A percentile compares a stretch with the other conserved stretches of the same genome.
These are phyloP conservation scores for Flaveria bidentis DNA, from an alignment of 129 eudicot genomes.

Conservation along the genomic window DNA sequence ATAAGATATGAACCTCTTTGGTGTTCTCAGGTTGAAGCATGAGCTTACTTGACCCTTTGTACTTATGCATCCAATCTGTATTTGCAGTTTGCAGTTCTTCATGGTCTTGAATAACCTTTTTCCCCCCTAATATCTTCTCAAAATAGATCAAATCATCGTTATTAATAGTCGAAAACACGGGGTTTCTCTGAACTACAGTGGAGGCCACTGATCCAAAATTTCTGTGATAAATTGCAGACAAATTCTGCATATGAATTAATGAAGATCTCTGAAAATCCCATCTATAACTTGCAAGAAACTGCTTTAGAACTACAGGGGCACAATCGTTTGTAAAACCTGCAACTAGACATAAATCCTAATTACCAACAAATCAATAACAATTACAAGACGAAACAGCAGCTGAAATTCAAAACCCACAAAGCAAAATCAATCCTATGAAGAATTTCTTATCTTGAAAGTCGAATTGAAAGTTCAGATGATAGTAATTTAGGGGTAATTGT, in stretches of 20 bases:
- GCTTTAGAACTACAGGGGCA: slow-evolving; percentile 24
- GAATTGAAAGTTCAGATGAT: neutral
- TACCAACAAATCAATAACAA: neutral
- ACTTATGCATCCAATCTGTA: slow-evolving; percentile 93
- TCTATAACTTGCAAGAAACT: slow-evolving; percentile 23
- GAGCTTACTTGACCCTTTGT: slow-evolving; percentile 89
- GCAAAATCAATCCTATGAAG: neutral
- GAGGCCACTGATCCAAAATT: slow-evolving; percentile 54
- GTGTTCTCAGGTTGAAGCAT: slow-evolving; percentile 82
- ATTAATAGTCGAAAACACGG: slow-evolving; percentile 59
- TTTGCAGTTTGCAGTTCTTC: slow-evolving; percentile 72
- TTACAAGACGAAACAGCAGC: neutral
- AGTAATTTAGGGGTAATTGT: slow-evolving; percentile 6
- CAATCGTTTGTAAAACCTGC: slow-evolving; percentile 36
- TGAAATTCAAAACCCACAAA: slow-evolving; percentile 11
- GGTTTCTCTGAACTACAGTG: slow-evolving; percentile 45
- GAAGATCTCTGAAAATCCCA: slow-evolving; percentile 27
- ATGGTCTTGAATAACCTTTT: slow-evolving; percentile 78
- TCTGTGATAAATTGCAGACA: slow-evolving; percentile 36
- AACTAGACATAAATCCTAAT: slow-evolving; percentile 8
- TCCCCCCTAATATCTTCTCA: slow-evolving; percentile 65
- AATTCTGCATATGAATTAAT: slow-evolving; percentile 21
- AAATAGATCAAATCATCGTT: slow-evolving; percentile 70
- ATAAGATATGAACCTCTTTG: slow-evolving; percentile 60
- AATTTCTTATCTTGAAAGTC: too few species aligned